Conservation (phyloP, 2,329 filamentous ascomycete genomes). For the Falciphora oryzae region DNA sequence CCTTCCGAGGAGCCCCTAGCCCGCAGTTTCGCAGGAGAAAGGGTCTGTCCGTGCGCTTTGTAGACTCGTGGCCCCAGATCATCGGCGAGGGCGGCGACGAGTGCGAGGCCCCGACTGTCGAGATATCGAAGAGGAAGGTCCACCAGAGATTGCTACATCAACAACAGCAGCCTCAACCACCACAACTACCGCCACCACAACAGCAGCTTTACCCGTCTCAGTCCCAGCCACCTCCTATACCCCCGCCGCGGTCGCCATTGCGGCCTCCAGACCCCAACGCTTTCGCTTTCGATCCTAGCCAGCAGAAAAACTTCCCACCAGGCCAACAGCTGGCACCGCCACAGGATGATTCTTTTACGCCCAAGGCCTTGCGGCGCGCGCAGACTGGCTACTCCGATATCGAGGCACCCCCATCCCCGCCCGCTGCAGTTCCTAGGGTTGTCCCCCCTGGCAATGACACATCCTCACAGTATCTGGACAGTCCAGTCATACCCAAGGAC, state of each 20-base stretch:
- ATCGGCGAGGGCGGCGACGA: conserved; percentile 94
- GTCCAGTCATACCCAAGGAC: conserved; percentile 32
- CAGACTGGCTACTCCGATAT: conserved; percentile 49
- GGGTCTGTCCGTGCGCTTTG: conserved; percentile 69
- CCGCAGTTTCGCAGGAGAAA: conserved; percentile 47
- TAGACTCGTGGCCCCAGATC: conserved; percentile 64
- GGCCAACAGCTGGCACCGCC: conserved; percentile 13
- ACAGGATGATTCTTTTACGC: conserved; percentile 41
- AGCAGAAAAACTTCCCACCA: neutral
- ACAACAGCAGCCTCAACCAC: conserved; percentile 13
- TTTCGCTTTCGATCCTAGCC: neutral
- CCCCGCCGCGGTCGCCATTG: conserved; percentile 19
- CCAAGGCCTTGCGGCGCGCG: conserved; percentile 48
- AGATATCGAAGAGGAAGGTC: conserved; percentile 54
- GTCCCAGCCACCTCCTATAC: conserved; percentile 19
- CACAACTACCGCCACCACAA: neutral
- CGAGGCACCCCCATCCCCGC: conserved; percentile 16
- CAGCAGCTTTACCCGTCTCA: conserved; percentile 17
- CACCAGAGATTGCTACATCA: conserved; percentile 16
- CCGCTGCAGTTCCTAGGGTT: conserved; percentile 17
- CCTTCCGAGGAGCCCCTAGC: conserved; percentile 36
- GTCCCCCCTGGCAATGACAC: conserved; percentile 4
- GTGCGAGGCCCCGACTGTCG: conserved; percentile 62
- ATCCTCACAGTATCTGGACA: conserved; percentile 34
- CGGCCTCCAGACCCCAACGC: conserved; percentile 14